Percentiles rank a stretch among this genome's conserved stretches.
Conservation (phyloP, 2,329 filamentous ascomycete species). For the Rhytidhysteron rufulum region DNA sequence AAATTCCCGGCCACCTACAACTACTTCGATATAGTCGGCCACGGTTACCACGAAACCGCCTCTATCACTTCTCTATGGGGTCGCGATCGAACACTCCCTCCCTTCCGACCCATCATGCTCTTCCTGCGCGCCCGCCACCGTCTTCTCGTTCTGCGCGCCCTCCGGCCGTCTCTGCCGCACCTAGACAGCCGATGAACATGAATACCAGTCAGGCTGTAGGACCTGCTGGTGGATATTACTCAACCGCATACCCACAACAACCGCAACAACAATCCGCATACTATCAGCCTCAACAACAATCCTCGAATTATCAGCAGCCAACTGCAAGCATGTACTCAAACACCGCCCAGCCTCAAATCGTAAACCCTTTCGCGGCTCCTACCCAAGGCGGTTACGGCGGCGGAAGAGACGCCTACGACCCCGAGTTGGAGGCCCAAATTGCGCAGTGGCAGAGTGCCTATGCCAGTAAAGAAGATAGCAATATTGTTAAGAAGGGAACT, state of each 20-base stretch:
- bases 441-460: conserved; percentile 95
- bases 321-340: conserved; percentile 43
- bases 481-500: conserved; percentile 37
- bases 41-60: too few species aligned
- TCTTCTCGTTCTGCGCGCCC: conserved; percentile 42
- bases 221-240: conserved; percentile 37
- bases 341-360: conserved; percentile 61
- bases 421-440: conserved; percentile 85
- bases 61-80: too few species aligned
- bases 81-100: too few species aligned
- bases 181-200: too few species aligned
- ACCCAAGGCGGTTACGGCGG: conserved; percentile 39
- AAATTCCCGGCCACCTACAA: too few species aligned
- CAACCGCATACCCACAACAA: conserved; percentile 10
- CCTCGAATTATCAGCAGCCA: conserved; percentile 44
- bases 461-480: conserved; percentile 57
- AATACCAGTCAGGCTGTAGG: too few species aligned
- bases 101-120: conserved; percentile 56
- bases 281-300: conserved; percentile 35
- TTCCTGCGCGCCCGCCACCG: conserved; percentile 74
- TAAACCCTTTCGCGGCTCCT: conserved; percentile 75
- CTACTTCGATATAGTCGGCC: too few species aligned
- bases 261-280: too few species aligned
- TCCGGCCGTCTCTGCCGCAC: too few species aligned
- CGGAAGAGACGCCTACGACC: conserved; percentile 50